Conservation (phyloP, 2,329 filamentous ascomycete genomes). For the Gremmenia infestans region DNA sequence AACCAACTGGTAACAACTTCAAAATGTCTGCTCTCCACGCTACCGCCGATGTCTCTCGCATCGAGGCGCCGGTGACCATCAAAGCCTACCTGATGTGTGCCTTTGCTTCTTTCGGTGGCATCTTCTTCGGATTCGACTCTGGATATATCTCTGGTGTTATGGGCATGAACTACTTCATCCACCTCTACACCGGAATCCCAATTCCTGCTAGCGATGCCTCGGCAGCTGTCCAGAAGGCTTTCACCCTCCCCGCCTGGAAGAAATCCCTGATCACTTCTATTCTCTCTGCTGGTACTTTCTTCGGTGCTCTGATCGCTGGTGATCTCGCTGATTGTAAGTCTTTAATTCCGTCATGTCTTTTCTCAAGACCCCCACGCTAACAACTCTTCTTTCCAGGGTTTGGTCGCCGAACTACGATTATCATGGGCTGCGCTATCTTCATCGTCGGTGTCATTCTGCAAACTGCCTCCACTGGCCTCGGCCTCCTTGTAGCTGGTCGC, state of each 20-base stretch:
- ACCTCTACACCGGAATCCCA: constrained; percentile 20
- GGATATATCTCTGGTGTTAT: constrained; percentile 63
- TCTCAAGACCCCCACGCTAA: background rate
- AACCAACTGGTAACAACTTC: background rate
- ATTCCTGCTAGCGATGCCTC: constrained; percentile 18
- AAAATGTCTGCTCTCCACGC: constrained; percentile 8
- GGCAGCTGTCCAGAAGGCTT: constrained; percentile 12
- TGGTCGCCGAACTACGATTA: constrained; percentile 68
- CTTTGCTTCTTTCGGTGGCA: constrained; percentile 64
- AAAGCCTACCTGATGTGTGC: constrained; percentile 66
- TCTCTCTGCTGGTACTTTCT: constrained; percentile 74
- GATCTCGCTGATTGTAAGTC: constrained; percentile 59
- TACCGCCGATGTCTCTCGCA: constrained; percentile 57
- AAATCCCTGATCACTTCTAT: constrained; percentile 37
- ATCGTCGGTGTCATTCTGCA: constrained; percentile 61
- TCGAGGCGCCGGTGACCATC: constrained; percentile 65
- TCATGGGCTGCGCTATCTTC: constrained; percentile 59
- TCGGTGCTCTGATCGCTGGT: constrained; percentile 73
- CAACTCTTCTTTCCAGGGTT: constrained; percentile 36
- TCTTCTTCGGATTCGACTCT: constrained; percentile 61
- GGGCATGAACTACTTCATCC: constrained; percentile 42
- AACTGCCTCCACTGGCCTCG: constrained; percentile 50
- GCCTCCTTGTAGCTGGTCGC: constrained; percentile 53
- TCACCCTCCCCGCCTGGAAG: constrained; percentile 39
- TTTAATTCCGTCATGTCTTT: background rate